phyloP scores from a whole-genome alignment of 192 early-diverging fungal species.

The Entomortierella parvispora region DNA sequence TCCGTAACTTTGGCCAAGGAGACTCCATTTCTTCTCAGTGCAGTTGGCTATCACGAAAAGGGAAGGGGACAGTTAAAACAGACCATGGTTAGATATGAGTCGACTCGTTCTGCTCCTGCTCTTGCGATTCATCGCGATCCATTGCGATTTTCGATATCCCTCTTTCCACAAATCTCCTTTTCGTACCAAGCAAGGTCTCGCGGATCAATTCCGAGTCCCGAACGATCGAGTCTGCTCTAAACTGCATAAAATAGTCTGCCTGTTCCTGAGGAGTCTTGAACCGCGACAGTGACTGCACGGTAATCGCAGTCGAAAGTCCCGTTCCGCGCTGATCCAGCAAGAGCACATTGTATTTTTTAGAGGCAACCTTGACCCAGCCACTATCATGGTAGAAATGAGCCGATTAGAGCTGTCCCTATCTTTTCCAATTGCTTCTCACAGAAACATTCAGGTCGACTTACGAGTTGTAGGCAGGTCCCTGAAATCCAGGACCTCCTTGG shows the following conservation, averaged over 20 bases:
- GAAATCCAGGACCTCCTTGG: conserved; percentile 49
- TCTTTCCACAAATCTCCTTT: background rate
- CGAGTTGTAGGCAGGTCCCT: conserved; percentile 43
- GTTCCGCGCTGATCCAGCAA: conserved; percentile 78
- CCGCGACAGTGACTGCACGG: conserved; percentile 55
- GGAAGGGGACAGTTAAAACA: background rate
- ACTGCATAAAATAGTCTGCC: conserved; percentile 68
- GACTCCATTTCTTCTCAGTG: conserved; percentile 51
- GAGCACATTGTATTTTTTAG: conserved; percentile 72
- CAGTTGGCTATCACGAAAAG: conserved; percentile 10
- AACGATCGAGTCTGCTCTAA: conserved; percentile 77
- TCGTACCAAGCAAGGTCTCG: conserved; percentile 57
- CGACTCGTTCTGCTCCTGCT: too few relatives aligned
- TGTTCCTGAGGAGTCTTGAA: conserved; percentile 64
- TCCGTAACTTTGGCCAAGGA: conserved; percentile 77
- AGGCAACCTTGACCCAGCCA: conserved; percentile 51
- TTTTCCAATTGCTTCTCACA: background rate
- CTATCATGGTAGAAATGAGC: conserved; percentile 1
- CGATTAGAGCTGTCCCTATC: too few relatives aligned
- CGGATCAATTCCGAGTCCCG: conserved; percentile 75
- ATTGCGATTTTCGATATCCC: background rate
- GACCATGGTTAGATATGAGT: too few relatives aligned
- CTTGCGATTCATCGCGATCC: background rate
- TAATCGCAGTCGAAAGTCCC: conserved; percentile 68
- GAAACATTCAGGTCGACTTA: conserved; percentile 1